These are phyloP conservation scores for Aureobasidium sp. DNA, from an alignment of 2,329 filamentous ascomycete genomes.

Conservation along the genomic window DNA sequence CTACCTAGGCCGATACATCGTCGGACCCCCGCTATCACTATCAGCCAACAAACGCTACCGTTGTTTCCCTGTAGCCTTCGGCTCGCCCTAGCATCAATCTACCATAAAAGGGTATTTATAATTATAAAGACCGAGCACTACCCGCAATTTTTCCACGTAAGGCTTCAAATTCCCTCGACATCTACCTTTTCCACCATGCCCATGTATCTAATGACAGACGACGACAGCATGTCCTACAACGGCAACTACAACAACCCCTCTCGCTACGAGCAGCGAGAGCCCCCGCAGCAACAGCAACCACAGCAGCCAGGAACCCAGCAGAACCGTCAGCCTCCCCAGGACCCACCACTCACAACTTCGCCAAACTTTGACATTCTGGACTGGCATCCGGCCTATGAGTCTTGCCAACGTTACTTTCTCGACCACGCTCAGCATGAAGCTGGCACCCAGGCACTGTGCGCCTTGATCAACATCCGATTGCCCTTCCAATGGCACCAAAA, in stretches of 20 bases:
- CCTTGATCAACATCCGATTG: conserved; percentile 83
- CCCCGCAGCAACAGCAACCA: conserved; percentile 1
- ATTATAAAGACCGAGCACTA: conserved; percentile 11
- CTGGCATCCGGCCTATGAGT: conserved; percentile 87
- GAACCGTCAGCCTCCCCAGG: background rate
- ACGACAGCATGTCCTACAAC: conserved; percentile 7
- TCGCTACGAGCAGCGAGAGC: background rate
- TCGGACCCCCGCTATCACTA: conserved; percentile 4
- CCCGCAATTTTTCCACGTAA: background rate
- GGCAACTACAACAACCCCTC: conserved; percentile 1
- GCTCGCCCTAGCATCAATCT: conserved; percentile 4
- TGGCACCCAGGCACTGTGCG: conserved; percentile 77
- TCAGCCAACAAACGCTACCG: background rate
- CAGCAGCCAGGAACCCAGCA: background rate
- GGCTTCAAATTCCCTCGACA: background rate
- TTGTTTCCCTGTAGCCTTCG: background rate
- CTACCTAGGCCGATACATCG: background rate
- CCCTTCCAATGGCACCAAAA: conserved; percentile 64
- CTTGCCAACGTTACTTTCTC: conserved; percentile 83
- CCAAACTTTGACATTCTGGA: conserved; percentile 70
- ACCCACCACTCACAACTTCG: conserved; percentile 29
- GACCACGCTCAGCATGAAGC: conserved; percentile 79
- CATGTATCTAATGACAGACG: conserved; percentile 10
- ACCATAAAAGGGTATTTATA: conserved; percentile 1
- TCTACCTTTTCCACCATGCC: conserved; percentile 3